phyloP scores from a whole-genome alignment of 2,329 filamentous ascomycete species.

The Claviceps pazoutovae region DNA sequence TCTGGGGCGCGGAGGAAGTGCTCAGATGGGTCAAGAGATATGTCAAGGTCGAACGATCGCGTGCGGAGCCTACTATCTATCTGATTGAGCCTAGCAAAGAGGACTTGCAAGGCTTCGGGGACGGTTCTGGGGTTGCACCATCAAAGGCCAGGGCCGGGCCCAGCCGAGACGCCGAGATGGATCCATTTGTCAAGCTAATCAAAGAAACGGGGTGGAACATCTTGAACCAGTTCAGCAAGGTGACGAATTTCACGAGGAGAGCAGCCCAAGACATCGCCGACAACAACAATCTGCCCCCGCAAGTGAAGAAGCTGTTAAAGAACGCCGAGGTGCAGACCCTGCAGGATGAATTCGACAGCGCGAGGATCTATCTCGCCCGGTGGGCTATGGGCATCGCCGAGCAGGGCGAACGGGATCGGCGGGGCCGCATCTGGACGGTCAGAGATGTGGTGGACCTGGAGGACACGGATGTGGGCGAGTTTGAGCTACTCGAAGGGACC shows the following conservation, averaged over 20 bases:
- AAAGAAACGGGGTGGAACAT: constrained; percentile 96
- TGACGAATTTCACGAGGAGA: constrained; percentile 86
- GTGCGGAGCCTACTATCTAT: constrained; percentile 80
- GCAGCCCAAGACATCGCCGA: constrained; percentile 88
- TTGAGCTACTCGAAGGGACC: constrained; percentile 79
- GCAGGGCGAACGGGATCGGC: constrained; percentile 79
- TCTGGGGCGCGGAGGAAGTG: constrained; percentile 96
- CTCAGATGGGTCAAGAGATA: constrained; percentile 81
- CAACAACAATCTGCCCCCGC: constrained; percentile 79
- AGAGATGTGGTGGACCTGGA: constrained; percentile 87
- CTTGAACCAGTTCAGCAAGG: constrained; percentile 91
- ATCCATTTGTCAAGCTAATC: constrained; percentile 82
- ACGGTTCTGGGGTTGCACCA: constrained; percentile 36
- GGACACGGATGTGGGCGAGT: constrained; percentile 87
- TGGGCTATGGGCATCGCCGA: constrained; percentile 99
- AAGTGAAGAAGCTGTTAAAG: constrained; percentile 68
- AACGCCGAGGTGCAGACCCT: constrained; percentile 91
- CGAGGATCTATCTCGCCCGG: constrained; percentile 79
- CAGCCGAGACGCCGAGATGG: constrained; percentile 60
- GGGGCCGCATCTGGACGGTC: constrained; percentile 82
- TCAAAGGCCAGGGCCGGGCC: constrained; percentile 21
- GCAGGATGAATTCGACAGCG: constrained; percentile 95
- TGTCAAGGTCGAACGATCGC: constrained; percentile 67
- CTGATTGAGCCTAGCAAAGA: constrained; percentile 76
- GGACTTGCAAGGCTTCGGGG: constrained; percentile 69